Evolutionary conservation across 495 filamentous ascomycete genomes (phyloP).

Genomic region (Penicillium steckii): DNA sequence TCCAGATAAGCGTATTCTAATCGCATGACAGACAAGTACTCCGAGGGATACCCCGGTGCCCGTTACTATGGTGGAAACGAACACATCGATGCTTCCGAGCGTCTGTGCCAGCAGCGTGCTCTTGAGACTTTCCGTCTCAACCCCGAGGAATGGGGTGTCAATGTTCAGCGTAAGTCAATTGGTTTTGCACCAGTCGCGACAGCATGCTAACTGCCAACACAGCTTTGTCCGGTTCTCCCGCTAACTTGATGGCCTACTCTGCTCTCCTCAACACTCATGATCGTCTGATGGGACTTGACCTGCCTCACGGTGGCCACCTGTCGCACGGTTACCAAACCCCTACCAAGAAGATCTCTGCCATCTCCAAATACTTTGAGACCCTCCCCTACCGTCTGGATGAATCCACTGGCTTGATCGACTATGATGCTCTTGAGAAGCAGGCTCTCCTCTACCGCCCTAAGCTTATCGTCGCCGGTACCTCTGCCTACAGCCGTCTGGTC

Average conservation of each 20-base stretch:
- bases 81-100: constrained; percentile 87
- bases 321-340: constrained; percentile 98
- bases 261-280: constrained; percentile 90
- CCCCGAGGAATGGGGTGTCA: constrained; percentile 92
- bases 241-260: constrained; percentile 94
- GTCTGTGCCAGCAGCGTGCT: constrained; percentile 84
- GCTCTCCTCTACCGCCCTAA: constrained; percentile 89
- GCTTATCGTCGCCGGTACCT: constrained; percentile 91
- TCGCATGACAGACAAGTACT: constrained; percentile 82
- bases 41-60: constrained; percentile 95
- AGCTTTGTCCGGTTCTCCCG: constrained; percentile 94
- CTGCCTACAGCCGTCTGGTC: constrained; percentile 90
- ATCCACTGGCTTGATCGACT: constrained; percentile 90
- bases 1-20: constrained; percentile 7
- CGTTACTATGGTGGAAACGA: constrained; percentile 98
- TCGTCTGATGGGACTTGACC: constrained; percentile 93
- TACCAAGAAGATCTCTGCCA: constrained; percentile 95
- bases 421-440: constrained; percentile 80
- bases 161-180: constrained; percentile 77
- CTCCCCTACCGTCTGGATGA: constrained; percentile 91
- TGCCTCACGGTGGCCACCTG: constrained; percentile 94
- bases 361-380: constrained; percentile 99
- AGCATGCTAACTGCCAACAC: constrained; percentile 15
- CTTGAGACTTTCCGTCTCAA: constrained; percentile 81
- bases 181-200: not conserved